Evolutionary conservation across 345 rosid species (phyloP), one percentile per base, ranked within the genome.

Genomic region (Viola odorata): DNA sequence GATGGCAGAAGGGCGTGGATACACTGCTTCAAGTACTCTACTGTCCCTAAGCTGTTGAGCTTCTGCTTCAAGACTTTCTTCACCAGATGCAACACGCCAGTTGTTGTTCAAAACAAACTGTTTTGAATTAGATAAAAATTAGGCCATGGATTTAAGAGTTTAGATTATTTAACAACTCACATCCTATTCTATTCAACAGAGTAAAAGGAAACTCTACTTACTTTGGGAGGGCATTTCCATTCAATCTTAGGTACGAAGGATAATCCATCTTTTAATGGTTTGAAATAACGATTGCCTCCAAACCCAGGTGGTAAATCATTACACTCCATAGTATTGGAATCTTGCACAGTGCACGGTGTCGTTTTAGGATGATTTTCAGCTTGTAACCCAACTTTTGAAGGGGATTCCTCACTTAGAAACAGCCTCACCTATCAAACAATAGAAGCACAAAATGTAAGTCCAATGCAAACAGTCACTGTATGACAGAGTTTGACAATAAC

Each of bases 171-270:
- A n/a, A n/a, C 45, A 5, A 42, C 66, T 23, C 61, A 5, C 11
- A 58, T 0, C 23, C n/a, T 44, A 41, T 41, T 51, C 4, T n/a
- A 7, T 37, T 13, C 13, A 12, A 4, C 39, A 62, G 5, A 37
- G 14, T 23, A 8, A 8, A 15, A n/a, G n/a, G n/a, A 54, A 48
- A 36, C 51, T 59, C 0, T 48, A 50, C 73, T 65, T 69, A 86
- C 90, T 68, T 72, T 77, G 64, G 74, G 69, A 62, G 94, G 84
- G 53, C 71, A 59, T 50, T 62, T 78, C 89, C 87, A 82, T 62
- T 47, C 53, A 64, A 80, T 66, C 15, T 15, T 70, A 37, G 77
- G 82, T 37, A 81, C 71, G 55, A 5, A 8, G 8, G 67, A 62
- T 9, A 64, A 50, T 39, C 36, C 50, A 50, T 10, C 32, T 65